Evolutionary conservation across 1,139 yeast genomes (phyloP), one percentile per base, ranked within the genome.

Genomic region (Blastobotrys apis): DNA sequence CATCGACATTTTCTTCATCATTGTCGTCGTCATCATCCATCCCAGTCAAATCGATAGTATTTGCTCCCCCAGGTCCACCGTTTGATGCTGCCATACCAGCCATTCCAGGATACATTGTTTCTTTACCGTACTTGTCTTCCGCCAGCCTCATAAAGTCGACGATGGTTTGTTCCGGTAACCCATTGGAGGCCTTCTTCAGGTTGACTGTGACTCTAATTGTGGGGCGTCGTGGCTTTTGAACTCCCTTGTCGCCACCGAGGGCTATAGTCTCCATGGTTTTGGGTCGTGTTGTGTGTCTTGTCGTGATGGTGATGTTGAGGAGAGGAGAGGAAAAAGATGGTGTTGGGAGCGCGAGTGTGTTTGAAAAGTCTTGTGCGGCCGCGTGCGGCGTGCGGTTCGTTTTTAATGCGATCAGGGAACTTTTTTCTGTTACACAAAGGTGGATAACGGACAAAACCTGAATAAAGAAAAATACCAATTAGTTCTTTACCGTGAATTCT

Each of bases 51-150:
- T 79, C 86, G 47, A 78, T 68, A 4, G 81, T 77, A 33, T 79
- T 54, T 5, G 31, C 31, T 45, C 32, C 17, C 8, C 38, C 34
- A 81, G 61, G 45, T 78, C 86, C 47, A 77, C 68, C 5, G 81
- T 77, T 37, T 78, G 47, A 5, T 57, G 53, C 17, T 59, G 54
- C 39, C 25, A 37, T 16, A 5, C 32, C 13, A 12, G 30, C 19
- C 23, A 56, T 81, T 54, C 77, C 78, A 9, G 86, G 94, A 57
- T 81, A 94, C 45, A 84, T 69, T 3, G 74, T 75, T 19, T 80
- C 78, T 77, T 82, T 83, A 2, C 95, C 95, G 63, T 86, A 88
- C 63, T 84, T 84, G 44, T 84, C 90, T 59, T 88, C 95, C 3
- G 95, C 84, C 47, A 87, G 66, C 54, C 81, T 80, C 57, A 83